Evolutionary conservation across 1,284 basidiomycete genomes (phyloP).

Genomic region (Sutorius eximius): DNA sequence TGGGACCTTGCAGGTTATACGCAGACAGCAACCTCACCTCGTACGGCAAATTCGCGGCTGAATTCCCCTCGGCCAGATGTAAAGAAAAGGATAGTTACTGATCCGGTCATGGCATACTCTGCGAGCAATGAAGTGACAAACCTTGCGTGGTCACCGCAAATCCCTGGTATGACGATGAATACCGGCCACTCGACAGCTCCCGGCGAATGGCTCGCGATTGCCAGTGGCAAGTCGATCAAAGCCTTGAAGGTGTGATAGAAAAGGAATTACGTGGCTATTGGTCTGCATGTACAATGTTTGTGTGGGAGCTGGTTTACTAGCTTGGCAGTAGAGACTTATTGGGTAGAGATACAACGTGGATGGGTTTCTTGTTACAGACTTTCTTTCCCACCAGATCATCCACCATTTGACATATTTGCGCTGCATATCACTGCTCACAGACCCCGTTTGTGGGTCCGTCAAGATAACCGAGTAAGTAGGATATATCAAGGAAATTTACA

Average conservation of each 20-base stretch:
- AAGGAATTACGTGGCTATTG: not conserved
- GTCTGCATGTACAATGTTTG: not conserved
- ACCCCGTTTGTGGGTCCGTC: not conserved
- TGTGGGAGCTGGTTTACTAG: not conserved
- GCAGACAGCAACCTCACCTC: constrained; percentile 59
- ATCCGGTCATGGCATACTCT: constrained; percentile 82
- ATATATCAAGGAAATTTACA: no score
- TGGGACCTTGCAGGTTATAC: constrained; percentile 80
- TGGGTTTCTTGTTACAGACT: not conserved
- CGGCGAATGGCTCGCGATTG: constrained; percentile 90
- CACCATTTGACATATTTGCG: not conserved
- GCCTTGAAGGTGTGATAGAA: constrained; percentile 68
- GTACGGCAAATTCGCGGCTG: constrained; percentile 62
- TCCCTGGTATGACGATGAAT: constrained; percentile 70
- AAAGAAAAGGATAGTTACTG: constrained; percentile 71
- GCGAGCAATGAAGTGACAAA: constrained; percentile 81
- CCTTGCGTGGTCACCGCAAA: constrained; percentile 83
- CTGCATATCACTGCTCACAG: not conserved
- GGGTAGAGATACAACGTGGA: not conserved
- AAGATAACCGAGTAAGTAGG: not conserved
- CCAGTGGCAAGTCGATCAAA: constrained; percentile 81
- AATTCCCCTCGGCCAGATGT: constrained; percentile 73
- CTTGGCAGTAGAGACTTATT: not conserved
- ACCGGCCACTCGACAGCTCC: constrained; percentile 68
- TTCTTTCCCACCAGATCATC: not conserved